These are phyloP conservation scores for Amanita jacksonii DNA, from an alignment of 768 basidiomycete species.

Conservation along the genomic window DNA sequence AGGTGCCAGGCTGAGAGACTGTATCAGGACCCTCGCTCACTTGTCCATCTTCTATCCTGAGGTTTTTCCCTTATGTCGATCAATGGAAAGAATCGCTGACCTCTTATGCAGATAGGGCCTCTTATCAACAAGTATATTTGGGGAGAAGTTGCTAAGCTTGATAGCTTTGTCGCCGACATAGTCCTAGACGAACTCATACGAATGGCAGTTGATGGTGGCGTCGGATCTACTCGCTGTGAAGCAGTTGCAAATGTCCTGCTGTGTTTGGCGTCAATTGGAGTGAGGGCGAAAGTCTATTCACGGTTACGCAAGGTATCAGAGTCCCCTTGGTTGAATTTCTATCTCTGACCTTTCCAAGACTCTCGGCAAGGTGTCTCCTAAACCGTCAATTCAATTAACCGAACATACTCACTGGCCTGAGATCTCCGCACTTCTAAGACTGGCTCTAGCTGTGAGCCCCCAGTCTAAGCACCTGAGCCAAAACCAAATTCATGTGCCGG, in stretches of 20 bases:
- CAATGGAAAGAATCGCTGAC: conserved; percentile 1
- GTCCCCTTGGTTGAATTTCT: neutral
- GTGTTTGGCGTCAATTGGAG: conserved; percentile 63
- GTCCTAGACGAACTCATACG: conserved; percentile 75
- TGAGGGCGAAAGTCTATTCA: conserved; percentile 69
- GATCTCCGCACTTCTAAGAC: conserved; percentile 68
- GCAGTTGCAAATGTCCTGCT: conserved; percentile 65
- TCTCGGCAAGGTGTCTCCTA: conserved; percentile 61
- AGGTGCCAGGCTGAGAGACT: conserved; percentile 69
- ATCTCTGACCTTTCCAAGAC: conserved; percentile 30
- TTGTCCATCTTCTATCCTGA: conserved; percentile 64
- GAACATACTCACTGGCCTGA: conserved; percentile 76
- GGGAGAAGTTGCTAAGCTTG: conserved; percentile 64
- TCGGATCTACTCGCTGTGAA: conserved; percentile 69
- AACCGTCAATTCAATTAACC: conserved; percentile 49
- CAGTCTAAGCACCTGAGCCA: conserved; percentile 52
- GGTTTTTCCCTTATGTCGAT: conserved; percentile 34
- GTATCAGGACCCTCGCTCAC: conserved; percentile 70
- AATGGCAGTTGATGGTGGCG: conserved; percentile 74
- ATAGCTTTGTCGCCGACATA: conserved; percentile 56
- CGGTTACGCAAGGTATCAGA: conserved; percentile 62
- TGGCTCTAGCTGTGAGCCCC: conserved; percentile 65
- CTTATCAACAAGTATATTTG: conserved; percentile 70
- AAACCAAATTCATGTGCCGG: conserved; percentile 74
- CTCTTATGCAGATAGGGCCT: conserved; percentile 42